Conservation (phyloP, 495 filamentous ascomycete genomes). For the Beverwykella pulmonaria region DNA sequence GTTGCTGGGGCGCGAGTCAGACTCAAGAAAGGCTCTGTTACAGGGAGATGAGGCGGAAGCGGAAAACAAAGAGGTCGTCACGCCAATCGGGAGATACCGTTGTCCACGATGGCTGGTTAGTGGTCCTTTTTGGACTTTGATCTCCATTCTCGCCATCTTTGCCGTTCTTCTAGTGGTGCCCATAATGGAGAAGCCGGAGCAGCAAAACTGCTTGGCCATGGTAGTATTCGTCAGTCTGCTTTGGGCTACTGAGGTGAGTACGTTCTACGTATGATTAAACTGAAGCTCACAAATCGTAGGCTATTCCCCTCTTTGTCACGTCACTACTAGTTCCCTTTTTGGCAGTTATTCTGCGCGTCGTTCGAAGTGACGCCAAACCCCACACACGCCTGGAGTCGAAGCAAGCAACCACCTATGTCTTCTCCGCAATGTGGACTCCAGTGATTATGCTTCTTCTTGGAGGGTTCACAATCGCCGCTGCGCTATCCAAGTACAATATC, state of each 20-base stretch:
- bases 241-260: conserved; percentile 87
- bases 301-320: conserved; percentile 96
- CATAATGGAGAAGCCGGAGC: conserved; percentile 80
- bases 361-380: conserved; percentile 72
- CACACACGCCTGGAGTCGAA: conserved; percentile 71
- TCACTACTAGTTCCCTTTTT: conserved; percentile 92
- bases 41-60: conserved; percentile 77
- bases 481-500: conserved; percentile 94
- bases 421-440: conserved; percentile 97
- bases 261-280: too few species aligned
- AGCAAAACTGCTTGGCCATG: conserved; percentile 95
- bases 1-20: conserved; percentile 73
- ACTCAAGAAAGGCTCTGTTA: conserved; percentile 67
- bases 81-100: conserved; percentile 76
- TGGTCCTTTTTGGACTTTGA: conserved; percentile 74
- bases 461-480: conserved; percentile 93
- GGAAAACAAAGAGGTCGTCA: conserved; percentile 67
- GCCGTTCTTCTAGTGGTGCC: conserved; percentile 68
- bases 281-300: conserved; percentile 57
- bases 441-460: conserved; percentile 98
- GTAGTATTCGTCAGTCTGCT: conserved; percentile 90
- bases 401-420: conserved; percentile 76
- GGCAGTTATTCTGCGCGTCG: conserved; percentile 81
- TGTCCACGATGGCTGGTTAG: conserved; percentile 83
- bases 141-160: conserved; percentile 73